A percentile compares a stretch with the other conserved stretches of the same genome.
Conservation (phyloP, 495 filamentous ascomycete species). For the Penicillium paxilli region DNA sequence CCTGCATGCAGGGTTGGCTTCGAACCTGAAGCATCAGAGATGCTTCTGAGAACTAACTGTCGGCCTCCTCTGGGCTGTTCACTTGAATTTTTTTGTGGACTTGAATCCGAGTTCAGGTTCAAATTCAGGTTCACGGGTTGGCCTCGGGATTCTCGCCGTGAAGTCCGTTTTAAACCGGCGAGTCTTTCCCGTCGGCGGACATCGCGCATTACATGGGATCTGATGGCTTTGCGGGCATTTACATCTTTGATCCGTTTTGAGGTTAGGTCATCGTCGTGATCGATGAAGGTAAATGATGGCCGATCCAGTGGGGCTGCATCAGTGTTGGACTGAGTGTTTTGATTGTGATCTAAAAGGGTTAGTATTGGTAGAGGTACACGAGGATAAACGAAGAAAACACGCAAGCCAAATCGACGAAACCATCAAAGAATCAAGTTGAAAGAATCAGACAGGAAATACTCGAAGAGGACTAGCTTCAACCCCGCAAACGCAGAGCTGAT, state of each 20-base stretch:
- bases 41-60: slow-evolving; percentile 15
- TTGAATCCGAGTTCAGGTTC: not conserved
- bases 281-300: slow-evolving; percentile 39
- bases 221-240: slow-evolving; percentile 37
- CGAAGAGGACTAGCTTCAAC: no score
- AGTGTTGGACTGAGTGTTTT: not conserved
- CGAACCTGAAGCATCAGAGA: slow-evolving; percentile 14
- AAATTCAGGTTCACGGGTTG: slow-evolving; percentile 5
- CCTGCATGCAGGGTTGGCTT: slow-evolving; percentile 4
- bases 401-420: no score
- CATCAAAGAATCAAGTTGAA: no score
- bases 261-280: slow-evolving; percentile 38
- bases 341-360: slow-evolving; percentile 1
- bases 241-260: slow-evolving; percentile 40
- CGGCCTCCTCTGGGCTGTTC: slow-evolving; percentile 8
- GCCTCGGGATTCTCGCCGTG: slow-evolving; percentile 25
- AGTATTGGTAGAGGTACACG: no score
- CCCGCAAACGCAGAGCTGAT: no score
- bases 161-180: slow-evolving; percentile 32
- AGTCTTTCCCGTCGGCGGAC: slow-evolving; percentile 39
- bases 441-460: no score
- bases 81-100: not conserved
- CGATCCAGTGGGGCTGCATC: slow-evolving; percentile 23
- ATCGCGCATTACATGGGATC: slow-evolving; percentile 43
- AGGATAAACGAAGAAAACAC: no score